Evolutionary conservation across 768 basidiomycete species (phyloP), one percentile per base, ranked within the genome.

Genomic region (Hydnum rufescens): DNA sequence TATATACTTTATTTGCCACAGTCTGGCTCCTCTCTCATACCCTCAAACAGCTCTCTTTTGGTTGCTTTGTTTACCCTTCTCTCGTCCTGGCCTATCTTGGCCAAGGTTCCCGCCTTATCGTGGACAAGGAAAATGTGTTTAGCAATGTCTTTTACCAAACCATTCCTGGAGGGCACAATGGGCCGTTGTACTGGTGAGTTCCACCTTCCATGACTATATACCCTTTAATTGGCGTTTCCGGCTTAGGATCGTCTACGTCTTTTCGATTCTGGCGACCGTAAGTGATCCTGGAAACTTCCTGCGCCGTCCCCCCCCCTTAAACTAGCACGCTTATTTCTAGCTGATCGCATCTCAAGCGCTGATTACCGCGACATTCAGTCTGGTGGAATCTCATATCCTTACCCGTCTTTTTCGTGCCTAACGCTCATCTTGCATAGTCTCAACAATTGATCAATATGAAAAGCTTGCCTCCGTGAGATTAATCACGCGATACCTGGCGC

Each of bases 1-100:
- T 8, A 39, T 8, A 19, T 19, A 39, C 19, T 8, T 19, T 8
- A 8, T 8, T 8, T 8, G 66, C 50, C 51, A 5, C 18, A 34
- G 16, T 51, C 8, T 32, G 1, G n/a, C 34, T 16, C 6, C 4
- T 49, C 26, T 39, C 46, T 19, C 30, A 5, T 19, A 28, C 49
- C 28, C 42, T 26, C 34, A 3, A 42, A 25, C 49, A 75, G 70
- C 60, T 76, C 25, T 75, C 75, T 0, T 80, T 80, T 59, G 60
- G 61, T 23, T 55, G 51, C 8, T 64, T 77, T 51, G 76, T 74
- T 1, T 81, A 77, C 58, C 78, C 78, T 0, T 70, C 71, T 18
- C 65, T 83, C 32, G 55, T 78, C 1, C 67, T 83, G 0, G 74
- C 76, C 3, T 83, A 83, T 59, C 73, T 83, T 18, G 81, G 80